phyloP scores from a whole-genome alignment of 768 basidiomycete genomes.

The Pulveroboletus ravenelii region DNA sequence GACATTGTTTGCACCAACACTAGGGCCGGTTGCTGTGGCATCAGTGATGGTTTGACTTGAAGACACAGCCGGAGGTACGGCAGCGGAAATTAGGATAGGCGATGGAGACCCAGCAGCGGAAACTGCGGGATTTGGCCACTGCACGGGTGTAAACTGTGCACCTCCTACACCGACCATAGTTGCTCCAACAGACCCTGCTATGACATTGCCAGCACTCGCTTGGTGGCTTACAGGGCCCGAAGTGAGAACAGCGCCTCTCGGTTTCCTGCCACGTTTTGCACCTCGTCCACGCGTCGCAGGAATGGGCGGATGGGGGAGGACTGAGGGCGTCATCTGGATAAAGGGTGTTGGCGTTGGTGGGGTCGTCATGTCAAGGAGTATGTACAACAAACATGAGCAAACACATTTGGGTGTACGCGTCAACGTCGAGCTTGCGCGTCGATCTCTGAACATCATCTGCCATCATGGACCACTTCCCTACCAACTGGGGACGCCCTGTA shows the following conservation, averaged over 20 bases:
- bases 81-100: conserved; percentile 7
- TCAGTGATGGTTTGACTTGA: conserved; percentile 9
- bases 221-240: conserved; percentile 13
- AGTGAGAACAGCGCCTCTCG: conserved; percentile 13
- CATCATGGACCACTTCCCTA: conserved; percentile 78
- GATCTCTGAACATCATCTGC: conserved; percentile 1
- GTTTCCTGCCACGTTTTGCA: conserved; percentile 26
- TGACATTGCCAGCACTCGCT: background rate
- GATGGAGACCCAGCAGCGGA: conserved; percentile 7
- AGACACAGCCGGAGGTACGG: background rate
- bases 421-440: conserved; percentile 21
- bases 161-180: background rate
- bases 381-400: conserved; percentile 13
- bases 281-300: conserved; percentile 24
- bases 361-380: conserved; percentile 17
- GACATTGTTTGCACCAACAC: conserved; percentile 1
- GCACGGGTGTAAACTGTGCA: conserved; percentile 33
- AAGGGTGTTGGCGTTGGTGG: conserved; percentile 16
- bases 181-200: background rate
- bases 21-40: background rate
- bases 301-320: conserved; percentile 17
- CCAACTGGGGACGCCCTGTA: conserved; percentile 80
- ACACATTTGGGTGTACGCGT: conserved; percentile 15
- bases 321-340: conserved; percentile 21
- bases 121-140: conserved; percentile 32